Base-by-base conservation (phyloP, 352 stramenopile species). In the Proteromonas lacertae region DNA sequence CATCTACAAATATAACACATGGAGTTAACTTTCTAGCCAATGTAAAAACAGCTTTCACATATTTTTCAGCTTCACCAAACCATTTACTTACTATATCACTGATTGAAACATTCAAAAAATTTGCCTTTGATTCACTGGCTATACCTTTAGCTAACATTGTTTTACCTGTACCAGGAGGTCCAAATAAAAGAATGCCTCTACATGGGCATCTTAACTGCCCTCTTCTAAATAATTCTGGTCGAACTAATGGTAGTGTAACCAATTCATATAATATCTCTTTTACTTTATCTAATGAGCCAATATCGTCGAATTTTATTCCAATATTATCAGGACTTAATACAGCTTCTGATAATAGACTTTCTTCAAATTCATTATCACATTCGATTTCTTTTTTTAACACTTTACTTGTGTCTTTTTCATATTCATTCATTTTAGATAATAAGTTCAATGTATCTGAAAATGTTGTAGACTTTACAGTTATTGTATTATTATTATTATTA, bases 81-180 rank as follows among this genome's bases (percentile, higher is more conserved):
- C 53, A 61, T 24, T 84, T 84, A 53, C 77, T 80, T 46, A 77
- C 67, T 32, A 84, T 70, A 24, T 60, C 65, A 17, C 55, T 71
- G 19, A 65, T 64, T 47, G 78, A 65, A 14, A 84, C 62, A 37
- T 56, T 66, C 14, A 84, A 51, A 44, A 84, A 84, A 17, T 57
- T 72, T 0, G 66, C 67, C 4, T 66, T 66, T 16, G 64, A 64
- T 55, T 77, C 69, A 8, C 64, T 80, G 4, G 69, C 69, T n/a
- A 84, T 61, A 19, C 66, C 69, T 47, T 81, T 84, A 10, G 69
- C 66, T 1, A 78, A 48, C 64, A 80, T 78, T 9, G 66, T 80
- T 44, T 80, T 79, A 10, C 62, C 36, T 33, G 18, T 29, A 26
- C 29, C 50, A 20, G 48, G 50, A 17, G 51, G 60, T 10, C 61